A percentile compares a stretch with the other conserved stretches of the same genome.
These are phyloP conservation scores for Sphaerostilbella broomeana DNA, from an alignment of 2,329 filamentous ascomycete genomes.

Conservation along the genomic window DNA sequence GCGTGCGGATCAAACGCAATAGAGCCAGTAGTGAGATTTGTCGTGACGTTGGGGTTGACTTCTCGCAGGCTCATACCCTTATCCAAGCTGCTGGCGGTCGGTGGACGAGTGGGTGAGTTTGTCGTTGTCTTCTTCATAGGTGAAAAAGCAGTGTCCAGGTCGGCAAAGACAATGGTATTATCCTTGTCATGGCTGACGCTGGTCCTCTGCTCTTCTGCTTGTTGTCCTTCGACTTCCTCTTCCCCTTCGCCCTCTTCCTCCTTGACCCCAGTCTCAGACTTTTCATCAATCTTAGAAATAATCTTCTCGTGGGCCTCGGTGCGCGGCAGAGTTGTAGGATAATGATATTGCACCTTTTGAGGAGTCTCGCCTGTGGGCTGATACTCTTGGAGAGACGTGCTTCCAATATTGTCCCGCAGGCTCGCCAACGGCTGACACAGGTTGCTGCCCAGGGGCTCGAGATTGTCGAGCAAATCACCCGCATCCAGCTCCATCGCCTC, in stretches of 20 bases:
- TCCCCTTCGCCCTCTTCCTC: background rate
- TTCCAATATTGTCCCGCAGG: conserved; percentile 62
- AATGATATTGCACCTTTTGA: conserved; percentile 73
- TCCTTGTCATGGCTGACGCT: conserved; percentile 26
- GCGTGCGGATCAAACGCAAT: conserved; percentile 37
- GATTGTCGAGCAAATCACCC: conserved; percentile 48
- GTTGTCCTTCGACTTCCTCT: conserved; percentile 3
- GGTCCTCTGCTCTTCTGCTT: background rate
- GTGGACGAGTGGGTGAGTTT: conserved; percentile 26
- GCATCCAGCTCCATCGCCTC: conserved; percentile 59
- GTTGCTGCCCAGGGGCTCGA: conserved; percentile 53
- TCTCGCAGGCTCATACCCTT: conserved; percentile 44
- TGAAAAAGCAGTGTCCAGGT: conserved; percentile 24
- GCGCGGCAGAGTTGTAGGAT: conserved; percentile 68
- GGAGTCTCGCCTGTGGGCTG: conserved; percentile 80
- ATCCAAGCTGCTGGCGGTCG: conserved; percentile 22
- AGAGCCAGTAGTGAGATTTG: conserved; percentile 32
- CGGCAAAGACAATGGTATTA: conserved; percentile 36
- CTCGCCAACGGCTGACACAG: conserved; percentile 64
- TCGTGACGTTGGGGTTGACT: conserved; percentile 46
- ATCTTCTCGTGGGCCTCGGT: conserved; percentile 50
- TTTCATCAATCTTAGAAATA: conserved; percentile 35
- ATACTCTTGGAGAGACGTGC: conserved; percentile 68
- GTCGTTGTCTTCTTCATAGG: no score
- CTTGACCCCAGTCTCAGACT: conserved; percentile 3